These are phyloP conservation scores for Fusarium algeriense DNA, from an alignment of 2,329 filamentous ascomycete genomes.

Conservation along the genomic window DNA sequence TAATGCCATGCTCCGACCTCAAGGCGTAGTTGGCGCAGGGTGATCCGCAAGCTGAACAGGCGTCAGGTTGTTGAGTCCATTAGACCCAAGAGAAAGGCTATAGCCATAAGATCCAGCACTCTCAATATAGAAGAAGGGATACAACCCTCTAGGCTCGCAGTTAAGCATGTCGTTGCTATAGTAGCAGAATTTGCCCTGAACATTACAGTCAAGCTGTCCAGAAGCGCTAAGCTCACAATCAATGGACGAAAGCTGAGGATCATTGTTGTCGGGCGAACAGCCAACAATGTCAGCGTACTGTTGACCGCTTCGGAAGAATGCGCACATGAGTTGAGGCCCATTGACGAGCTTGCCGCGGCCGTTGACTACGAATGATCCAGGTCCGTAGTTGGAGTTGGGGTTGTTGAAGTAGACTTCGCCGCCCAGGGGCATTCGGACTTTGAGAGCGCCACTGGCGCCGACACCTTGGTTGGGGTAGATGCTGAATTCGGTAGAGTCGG, in stretches of 20 bases:
- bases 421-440: background rate
- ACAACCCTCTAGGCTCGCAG: background rate
- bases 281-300: background rate
- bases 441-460: background rate
- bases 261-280: accelerated
- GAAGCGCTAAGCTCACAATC: background rate
- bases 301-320: background rate
- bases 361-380: background rate
- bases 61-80: background rate
- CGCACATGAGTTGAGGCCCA: background rate
- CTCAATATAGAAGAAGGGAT: background rate
- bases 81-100: background rate
- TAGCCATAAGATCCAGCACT: background rate
- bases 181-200: background rate
- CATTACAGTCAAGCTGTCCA: background rate
- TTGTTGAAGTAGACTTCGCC: background rate
- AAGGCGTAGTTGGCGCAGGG: background rate
- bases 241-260: accelerated
- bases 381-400: background rate
- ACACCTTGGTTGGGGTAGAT: background rate
- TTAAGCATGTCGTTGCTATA: background rate
- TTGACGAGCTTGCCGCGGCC: background rate
- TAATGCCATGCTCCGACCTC: background rate
- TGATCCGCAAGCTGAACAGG: background rate
- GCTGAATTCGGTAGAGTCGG: background rate